Conservation (phyloP, 495 filamentous ascomycete genomes). For the Aspergillus coremiiformis region DNA sequence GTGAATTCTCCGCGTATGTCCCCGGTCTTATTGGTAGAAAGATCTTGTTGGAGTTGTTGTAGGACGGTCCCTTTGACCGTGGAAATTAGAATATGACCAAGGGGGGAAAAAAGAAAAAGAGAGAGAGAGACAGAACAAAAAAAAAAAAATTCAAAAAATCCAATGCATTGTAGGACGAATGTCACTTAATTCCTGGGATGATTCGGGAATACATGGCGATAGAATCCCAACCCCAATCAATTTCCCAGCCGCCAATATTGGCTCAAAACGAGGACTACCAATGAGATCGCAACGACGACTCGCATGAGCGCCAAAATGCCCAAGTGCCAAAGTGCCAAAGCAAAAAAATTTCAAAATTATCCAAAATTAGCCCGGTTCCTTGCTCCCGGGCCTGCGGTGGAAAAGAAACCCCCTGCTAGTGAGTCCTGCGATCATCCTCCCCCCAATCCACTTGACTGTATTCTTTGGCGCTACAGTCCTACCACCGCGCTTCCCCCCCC, state of each 20-base stretch:
- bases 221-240: conserved; percentile 12
- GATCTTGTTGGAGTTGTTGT: too few relatives aligned
- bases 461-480: conserved; percentile 4
- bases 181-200: not conserved
- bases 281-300: conserved; percentile 4
- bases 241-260: conserved; percentile 8
- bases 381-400: conserved; percentile 11
- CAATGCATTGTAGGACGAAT: not conserved
- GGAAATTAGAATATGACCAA: not conserved
- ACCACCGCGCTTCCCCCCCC: conserved; percentile 17
- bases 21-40: not conserved
- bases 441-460: conserved; percentile 5
- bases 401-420: not conserved
- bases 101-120: not conserved
- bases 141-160: not conserved
- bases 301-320: conserved; percentile 16
- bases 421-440: conserved; percentile 14
- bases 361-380: conserved; percentile 21
- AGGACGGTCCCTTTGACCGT: not conserved
- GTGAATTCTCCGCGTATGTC: not conserved
- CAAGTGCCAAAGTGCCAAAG: conserved; percentile 9
- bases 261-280: conserved; percentile 5
- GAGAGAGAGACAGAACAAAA: not conserved
- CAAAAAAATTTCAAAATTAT: conserved; percentile 14
- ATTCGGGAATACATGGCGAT: not conserved